Evolutionary conservation across 106 monocot genomes (phyloP), one percentile per base, ranked within the genome.

Genomic region (Amphibolis antarctica): DNA sequence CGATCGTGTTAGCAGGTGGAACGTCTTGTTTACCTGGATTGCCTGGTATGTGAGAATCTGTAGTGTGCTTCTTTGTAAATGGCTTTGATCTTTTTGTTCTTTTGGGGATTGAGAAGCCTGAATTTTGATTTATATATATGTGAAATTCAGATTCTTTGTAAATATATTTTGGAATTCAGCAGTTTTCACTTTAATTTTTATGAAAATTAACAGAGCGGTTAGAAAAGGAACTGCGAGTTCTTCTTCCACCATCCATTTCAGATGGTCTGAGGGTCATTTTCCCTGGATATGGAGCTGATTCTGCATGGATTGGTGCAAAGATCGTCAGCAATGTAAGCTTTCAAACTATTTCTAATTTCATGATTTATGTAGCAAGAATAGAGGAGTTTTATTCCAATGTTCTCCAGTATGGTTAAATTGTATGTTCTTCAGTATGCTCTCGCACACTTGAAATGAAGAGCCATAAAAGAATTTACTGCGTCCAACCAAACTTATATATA

Each of bases 291-390:
- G 86, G 86, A 46, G 67, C 79, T 56, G 94, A 96, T 76, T 84
- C 94, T 75, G 86, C 83, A 17, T 96, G 94, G 94, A 82, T 80
- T 72, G 89, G 94, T 48, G 94, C 89, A 67, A 96, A 96, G 71
- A 77, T 85, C 4, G 58, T 89, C 21, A 76, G 89, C 69, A 96
- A 96, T 76, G 94, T 96, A 86, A 89, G 89, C 28, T 15, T 20
- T 53, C 23, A 42, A 58, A 58, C 18, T 4, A 58, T 12, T 58
- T 58, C 36, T 36, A 36, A 36, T 4, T 36, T 7, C 36, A 36
- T n/a, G 36, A 36, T 36, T 36, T 36, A 36, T 36, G 7, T 36
- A 36, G 7, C 7, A 36, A 36, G 36, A 36, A 36, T 36, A 36
- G 36, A 36, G 7, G 36, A 36, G 36, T 2, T 4, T 36, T 36